A percentile compares a stretch with the other conserved stretches of the same genome.
phyloP scores from a whole-genome alignment of 305 asterid species.

The Ruellia speciosa region DNA sequence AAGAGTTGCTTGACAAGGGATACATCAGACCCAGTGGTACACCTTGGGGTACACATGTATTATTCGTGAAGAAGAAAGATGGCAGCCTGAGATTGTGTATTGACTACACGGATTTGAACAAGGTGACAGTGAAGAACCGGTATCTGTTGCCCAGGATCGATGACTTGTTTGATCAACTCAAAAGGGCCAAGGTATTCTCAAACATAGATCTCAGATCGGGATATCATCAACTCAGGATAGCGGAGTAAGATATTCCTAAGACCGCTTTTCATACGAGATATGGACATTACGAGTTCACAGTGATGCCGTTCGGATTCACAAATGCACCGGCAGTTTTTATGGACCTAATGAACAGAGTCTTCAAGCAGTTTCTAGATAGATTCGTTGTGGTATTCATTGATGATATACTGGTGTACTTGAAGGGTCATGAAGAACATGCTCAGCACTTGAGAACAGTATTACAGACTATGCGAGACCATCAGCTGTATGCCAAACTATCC shows the following conservation, averaged over 20 bases:
- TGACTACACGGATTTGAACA: not conserved
- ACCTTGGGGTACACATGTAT: constrained; percentile 1
- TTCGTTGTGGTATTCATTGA: too few relatives aligned
- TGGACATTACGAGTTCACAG: not conserved
- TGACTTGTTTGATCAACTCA: constrained; percentile 3
- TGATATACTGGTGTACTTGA: not conserved
- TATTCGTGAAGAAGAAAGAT: constrained; percentile 4
- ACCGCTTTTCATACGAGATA: not conserved
- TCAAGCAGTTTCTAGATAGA: not conserved
- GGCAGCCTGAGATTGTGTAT: not conserved
- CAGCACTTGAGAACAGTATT: too few relatives aligned
- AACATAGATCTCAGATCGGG: not conserved
- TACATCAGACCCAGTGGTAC: not conserved
- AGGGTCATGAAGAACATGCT: too few relatives aligned
- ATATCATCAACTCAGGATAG: not conserved
- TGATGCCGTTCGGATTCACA: not conserved
- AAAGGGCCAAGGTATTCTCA: not conserved
- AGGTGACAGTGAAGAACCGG: not conserved
- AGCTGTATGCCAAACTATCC: not conserved
- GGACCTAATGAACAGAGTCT: not conserved
- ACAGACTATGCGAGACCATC: too few relatives aligned
- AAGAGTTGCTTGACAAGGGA: not conserved
- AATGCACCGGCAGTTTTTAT: not conserved
- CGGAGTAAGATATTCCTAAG: not conserved
- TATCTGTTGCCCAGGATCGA: constrained; percentile 2